Percentiles rank a stretch among this genome's conserved stretches.
Conservation (phyloP, 176 grass and related monocot genomes). For the Melocanna baccifera region DNA sequence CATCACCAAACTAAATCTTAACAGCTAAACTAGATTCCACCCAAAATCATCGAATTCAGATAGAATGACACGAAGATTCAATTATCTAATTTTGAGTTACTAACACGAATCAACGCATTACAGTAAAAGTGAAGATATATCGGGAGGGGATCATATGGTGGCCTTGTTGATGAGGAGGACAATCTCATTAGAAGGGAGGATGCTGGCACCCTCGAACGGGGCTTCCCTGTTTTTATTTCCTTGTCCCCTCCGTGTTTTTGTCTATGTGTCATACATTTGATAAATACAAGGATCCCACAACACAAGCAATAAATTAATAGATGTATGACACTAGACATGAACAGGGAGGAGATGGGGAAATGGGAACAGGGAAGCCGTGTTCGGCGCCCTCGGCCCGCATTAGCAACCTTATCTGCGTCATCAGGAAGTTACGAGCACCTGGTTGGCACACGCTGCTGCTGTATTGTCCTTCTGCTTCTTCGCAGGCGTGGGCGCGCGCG, state of each 20-base stretch:
- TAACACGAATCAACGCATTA: not conserved
- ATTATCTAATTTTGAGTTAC: not conserved
- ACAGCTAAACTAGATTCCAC: not conserved
- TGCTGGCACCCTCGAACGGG: no score
- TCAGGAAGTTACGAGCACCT: slow-evolving; percentile 48
- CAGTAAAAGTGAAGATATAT: not conserved
- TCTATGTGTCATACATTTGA: no score
- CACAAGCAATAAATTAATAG: no score
- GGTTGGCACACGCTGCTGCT: not conserved
- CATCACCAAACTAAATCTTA: not conserved
- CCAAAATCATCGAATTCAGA: not conserved
- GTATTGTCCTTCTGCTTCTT: slow-evolving; percentile 41
- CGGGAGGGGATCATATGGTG: slow-evolving; percentile 35
- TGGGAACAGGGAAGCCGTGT: no score
- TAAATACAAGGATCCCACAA: no score
- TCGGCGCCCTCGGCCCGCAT: slow-evolving; percentile 61
- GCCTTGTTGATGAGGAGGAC: slow-evolving; percentile 95
- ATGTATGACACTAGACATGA: no score
- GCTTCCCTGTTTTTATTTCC: no score
- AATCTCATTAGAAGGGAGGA: slow-evolving; percentile 50
- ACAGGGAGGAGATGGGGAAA: no score
- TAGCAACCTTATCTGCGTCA: slow-evolving; percentile 58
- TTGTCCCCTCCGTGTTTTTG: no score
- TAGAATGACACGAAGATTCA: not conserved
- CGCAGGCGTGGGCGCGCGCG: not conserved